phyloP scores from a whole-genome alignment of 495 filamentous ascomycete genomes.

The Aspergillus campestris region DNA sequence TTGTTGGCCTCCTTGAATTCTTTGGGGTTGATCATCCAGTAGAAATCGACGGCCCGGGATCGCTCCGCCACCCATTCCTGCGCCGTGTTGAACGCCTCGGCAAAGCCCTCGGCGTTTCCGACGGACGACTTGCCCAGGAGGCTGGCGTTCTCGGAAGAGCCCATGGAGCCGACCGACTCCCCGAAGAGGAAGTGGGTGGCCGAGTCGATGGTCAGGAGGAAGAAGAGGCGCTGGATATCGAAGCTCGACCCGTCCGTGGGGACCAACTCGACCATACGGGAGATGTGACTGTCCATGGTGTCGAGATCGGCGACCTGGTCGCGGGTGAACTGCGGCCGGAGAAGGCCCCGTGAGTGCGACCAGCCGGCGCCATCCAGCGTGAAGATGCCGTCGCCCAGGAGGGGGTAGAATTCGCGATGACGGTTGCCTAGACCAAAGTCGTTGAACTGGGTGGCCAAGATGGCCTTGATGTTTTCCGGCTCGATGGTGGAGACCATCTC shows the following conservation, averaged over 20 bases:
- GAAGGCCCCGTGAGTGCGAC: constrained; percentile 45
- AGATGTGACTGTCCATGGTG: constrained; percentile 49
- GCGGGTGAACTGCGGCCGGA: constrained; percentile 48
- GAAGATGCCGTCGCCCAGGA: constrained; percentile 44
- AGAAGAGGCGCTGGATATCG: constrained; percentile 54
- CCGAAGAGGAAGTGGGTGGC: constrained; percentile 64
- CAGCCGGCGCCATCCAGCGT: constrained; percentile 41
- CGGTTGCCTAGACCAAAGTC: constrained; percentile 39
- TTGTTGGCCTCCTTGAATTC: constrained; percentile 31
- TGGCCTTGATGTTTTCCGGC: constrained; percentile 45
- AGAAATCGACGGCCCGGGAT: constrained; percentile 23
- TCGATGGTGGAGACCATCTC: constrained; percentile 38
- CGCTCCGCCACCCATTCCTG: constrained; percentile 31
- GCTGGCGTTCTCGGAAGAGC: constrained; percentile 10
- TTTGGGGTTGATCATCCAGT: constrained; percentile 31
- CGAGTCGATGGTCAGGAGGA: constrained; percentile 54
- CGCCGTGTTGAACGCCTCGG: constrained; percentile 35
- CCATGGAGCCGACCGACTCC: constrained; percentile 40
- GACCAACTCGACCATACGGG: constrained; percentile 41
- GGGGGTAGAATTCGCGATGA: constrained; percentile 23
- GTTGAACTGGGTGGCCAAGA: constrained; percentile 48
- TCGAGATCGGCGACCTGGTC: constrained; percentile 36
- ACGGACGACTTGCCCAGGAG: constrained; percentile 26
- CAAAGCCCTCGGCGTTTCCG: constrained; percentile 32
- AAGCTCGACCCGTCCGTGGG: constrained; percentile 42